Conservation (phyloP, 2,329 filamentous ascomycete genomes). For the Talaromyces piceae region DNA sequence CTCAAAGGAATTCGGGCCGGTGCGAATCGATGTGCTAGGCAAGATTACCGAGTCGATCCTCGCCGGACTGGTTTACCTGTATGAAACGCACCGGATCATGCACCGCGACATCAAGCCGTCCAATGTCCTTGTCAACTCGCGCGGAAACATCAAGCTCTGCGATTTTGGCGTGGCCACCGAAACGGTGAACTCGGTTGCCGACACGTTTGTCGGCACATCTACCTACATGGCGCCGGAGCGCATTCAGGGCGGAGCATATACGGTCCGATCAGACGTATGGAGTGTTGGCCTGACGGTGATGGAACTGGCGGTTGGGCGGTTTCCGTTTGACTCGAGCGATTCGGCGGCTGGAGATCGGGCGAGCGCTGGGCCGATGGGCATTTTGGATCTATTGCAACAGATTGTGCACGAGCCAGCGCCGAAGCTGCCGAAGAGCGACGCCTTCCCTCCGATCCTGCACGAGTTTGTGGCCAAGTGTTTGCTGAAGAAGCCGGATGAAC, state of each 20-base stretch:
- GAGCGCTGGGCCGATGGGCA: slow-evolving; percentile 72
- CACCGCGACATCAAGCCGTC: slow-evolving; percentile 98
- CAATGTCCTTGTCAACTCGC: slow-evolving; percentile 92
- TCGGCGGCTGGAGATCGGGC: slow-evolving; percentile 64
- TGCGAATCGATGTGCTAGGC: slow-evolving; percentile 90
- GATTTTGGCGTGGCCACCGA: slow-evolving; percentile 99
- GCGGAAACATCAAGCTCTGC: slow-evolving; percentile 91
- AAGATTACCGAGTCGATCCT: slow-evolving; percentile 97
- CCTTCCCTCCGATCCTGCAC: slow-evolving; percentile 88
- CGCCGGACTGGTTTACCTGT: slow-evolving; percentile 88
- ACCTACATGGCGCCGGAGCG: slow-evolving; percentile 99
- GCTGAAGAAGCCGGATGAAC: slow-evolving; percentile 77
- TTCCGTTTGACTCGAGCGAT: slow-evolving; percentile 80
- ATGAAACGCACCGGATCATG: slow-evolving; percentile 95
- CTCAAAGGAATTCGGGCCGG: slow-evolving; percentile 87
- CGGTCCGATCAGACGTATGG: slow-evolving; percentile 98
- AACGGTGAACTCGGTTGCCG: slow-evolving; percentile 93
- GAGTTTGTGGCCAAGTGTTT: slow-evolving; percentile 97
- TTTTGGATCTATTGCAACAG: slow-evolving; percentile 89
- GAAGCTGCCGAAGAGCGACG: slow-evolving; percentile 90
- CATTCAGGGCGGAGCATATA: slow-evolving; percentile 95
- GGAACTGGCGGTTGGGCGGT: slow-evolving; percentile 95
- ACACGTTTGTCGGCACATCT: slow-evolving; percentile 96
- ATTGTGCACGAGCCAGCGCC: slow-evolving; percentile 96
- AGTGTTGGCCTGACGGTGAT: slow-evolving; percentile 92